Percentiles rank a stretch among this genome's conserved stretches.
Evolutionary conservation across 106 monocot genomes (phyloP).

Genomic region (Apostasia shenzhenica): DNA sequence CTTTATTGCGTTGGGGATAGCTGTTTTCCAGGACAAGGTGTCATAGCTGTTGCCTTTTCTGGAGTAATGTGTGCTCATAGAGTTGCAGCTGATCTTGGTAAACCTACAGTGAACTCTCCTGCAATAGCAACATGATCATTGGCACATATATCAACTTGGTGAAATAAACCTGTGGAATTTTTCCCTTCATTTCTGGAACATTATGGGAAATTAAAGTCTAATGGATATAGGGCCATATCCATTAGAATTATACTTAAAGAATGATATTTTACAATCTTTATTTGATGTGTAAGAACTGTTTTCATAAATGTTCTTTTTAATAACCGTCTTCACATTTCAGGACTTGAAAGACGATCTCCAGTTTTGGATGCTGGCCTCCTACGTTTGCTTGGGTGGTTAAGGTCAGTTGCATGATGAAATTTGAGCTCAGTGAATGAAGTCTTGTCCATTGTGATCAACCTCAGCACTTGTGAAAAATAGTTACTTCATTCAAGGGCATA

Average conservation of each 20-base stretch:
- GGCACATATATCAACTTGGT: no score
- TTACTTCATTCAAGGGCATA: background rate
- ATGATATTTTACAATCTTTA: no score
- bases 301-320: no score
- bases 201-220: no score
- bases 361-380: conserved; percentile 71
- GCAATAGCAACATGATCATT: background rate
- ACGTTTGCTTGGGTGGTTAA: conserved; percentile 69
- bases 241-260: no score
- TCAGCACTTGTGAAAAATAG: no score
- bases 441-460: no score
- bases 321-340: conserved; percentile 25
- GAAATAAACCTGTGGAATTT: no score
- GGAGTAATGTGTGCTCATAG: conserved; percentile 98
- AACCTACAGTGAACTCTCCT: conserved; percentile 12
- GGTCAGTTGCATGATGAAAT: conserved; percentile 41
- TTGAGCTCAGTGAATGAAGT: no score
- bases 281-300: no score
- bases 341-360: conserved; percentile 67
- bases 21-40: conserved; percentile 98
- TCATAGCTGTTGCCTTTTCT: conserved; percentile 97
- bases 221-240: no score
- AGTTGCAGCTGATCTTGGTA: conserved; percentile 99
- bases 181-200: no score
- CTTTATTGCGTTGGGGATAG: conserved; percentile 98